Conservation (phyloP, 2,329 filamentous ascomycete species). For the Nigrospora osmanthi region DNA sequence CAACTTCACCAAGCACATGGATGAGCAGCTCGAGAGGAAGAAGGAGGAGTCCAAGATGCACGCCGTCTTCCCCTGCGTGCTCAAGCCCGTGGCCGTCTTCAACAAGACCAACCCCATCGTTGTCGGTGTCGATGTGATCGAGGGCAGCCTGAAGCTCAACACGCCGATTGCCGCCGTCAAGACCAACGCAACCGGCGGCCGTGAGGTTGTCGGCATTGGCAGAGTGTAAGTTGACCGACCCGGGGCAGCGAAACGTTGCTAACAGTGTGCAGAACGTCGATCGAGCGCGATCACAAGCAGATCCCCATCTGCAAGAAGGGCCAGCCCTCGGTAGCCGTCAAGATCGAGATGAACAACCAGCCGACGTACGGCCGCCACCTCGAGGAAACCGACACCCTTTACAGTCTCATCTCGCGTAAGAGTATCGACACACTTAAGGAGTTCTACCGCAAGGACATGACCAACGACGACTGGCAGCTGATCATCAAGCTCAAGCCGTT, state of each 20-base stretch:
- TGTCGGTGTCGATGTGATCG: slow-evolving; percentile 89
- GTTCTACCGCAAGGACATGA: slow-evolving; percentile 62
- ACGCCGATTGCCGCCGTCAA: slow-evolving; percentile 87
- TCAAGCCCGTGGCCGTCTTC: slow-evolving; percentile 86
- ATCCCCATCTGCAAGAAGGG: slow-evolving; percentile 89
- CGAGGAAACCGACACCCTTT: slow-evolving; percentile 82
- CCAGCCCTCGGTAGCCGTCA: slow-evolving; percentile 93
- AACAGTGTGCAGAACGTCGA: slow-evolving; percentile 62
- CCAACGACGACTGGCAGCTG: slow-evolving; percentile 82
- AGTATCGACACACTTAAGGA: slow-evolving; percentile 96
- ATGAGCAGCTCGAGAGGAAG: slow-evolving; percentile 75
- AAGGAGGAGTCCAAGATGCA: slow-evolving; percentile 95
- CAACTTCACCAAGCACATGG: slow-evolving; percentile 92
- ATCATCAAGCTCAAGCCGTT: slow-evolving; percentile 93
- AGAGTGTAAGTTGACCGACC: slow-evolving; percentile 70
- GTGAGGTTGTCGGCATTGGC: slow-evolving; percentile 78
- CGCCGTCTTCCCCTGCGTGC: slow-evolving; percentile 93
- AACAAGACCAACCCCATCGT: slow-evolving; percentile 98
- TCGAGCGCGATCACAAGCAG: slow-evolving; percentile 96
- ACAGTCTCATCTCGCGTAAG: slow-evolving; percentile 77
- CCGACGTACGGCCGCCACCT: slow-evolving; percentile 91
- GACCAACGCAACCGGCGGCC: slow-evolving; percentile 69
- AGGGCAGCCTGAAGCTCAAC: slow-evolving; percentile 77
- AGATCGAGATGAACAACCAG: slow-evolving; percentile 91
- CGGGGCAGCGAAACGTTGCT: not conserved